Conservation (phyloP, 805 yeast species). For the Suhomyces sp. region DNA sequence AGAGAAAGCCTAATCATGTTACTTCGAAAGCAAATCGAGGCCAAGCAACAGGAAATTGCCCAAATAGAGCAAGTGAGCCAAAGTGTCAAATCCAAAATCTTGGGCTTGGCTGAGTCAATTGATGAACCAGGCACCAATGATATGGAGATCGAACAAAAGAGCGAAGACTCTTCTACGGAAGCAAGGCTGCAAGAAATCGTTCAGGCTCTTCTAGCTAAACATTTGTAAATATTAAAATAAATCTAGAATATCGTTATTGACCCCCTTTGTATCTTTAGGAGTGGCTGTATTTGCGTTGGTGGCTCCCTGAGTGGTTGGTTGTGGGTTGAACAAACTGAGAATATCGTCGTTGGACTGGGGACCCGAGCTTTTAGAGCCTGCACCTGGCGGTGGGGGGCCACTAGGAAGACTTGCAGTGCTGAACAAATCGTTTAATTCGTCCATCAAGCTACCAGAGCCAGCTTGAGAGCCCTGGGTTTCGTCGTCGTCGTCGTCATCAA, state of each 20-base stretch:
- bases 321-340: conserved; percentile 40
- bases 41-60: conserved; percentile 53
- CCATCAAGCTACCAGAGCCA: conserved; percentile 46
- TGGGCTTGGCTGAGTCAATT: conserved; percentile 14
- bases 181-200: conserved; percentile 2
- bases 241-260: conserved; percentile 36
- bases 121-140: background rate
- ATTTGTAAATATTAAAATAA: conserved; percentile 22
- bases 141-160: background rate
- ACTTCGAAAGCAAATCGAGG: conserved; percentile 65
- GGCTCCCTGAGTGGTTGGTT: background rate
- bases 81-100: conserved; percentile 38
- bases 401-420: conserved; percentile 29
- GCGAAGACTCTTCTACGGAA: background rate
- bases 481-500: conserved; percentile 60
- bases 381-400: conserved; percentile 8
- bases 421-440: conserved; percentile 75
- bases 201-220: conserved; percentile 2
- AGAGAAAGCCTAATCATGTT: conserved; percentile 81
- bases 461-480: conserved; percentile 9
- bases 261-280: conserved; percentile 4
- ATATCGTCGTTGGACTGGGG: conserved; percentile 39
- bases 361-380: conserved; percentile 4
- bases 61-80: conserved; percentile 40
- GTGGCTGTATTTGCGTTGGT: background rate